These are phyloP conservation scores for Aureobasidium musti DNA, from an alignment of 2,329 filamentous ascomycete genomes.

Conservation along the genomic window DNA sequence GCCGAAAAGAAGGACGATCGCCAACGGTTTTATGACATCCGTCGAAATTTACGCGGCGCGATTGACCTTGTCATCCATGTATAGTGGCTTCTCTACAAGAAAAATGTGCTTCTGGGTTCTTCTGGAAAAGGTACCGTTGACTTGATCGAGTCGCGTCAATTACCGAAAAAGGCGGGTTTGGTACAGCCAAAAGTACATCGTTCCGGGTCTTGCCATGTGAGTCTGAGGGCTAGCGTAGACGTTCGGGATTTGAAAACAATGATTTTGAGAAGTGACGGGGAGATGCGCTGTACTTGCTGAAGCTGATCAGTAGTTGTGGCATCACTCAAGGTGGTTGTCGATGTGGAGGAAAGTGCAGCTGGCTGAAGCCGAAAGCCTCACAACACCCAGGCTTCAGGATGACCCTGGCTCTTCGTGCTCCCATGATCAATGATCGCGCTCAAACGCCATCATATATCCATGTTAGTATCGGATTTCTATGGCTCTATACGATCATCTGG, in stretches of 20 bases:
- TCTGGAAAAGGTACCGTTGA: conserved; percentile 17
- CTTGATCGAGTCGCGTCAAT: neutral
- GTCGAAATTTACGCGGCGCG: neutral
- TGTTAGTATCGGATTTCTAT: neutral
- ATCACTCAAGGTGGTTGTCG: neutral
- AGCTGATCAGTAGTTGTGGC: neutral
- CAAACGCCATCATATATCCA: neutral
- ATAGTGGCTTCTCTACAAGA: neutral
- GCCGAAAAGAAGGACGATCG: neutral
- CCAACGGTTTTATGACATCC: conserved; percentile 21
- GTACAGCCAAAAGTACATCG: neutral
- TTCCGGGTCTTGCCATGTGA: neutral
- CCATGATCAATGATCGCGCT: too few species aligned
- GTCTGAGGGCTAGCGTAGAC: neutral
- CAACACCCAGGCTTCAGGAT: neutral
- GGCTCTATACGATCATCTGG: too few species aligned
- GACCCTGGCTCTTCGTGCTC: neutral
- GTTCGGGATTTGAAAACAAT: neutral
- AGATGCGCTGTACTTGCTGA: neutral
- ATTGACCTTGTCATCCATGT: neutral
- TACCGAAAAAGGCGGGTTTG: too few species aligned
- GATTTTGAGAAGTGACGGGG: neutral
- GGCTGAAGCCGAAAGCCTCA: neutral
- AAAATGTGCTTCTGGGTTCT: neutral
- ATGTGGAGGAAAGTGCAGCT: neutral